Conservation (phyloP, 2,329 filamentous ascomycete genomes). For the Alternaria ventricosa region DNA sequence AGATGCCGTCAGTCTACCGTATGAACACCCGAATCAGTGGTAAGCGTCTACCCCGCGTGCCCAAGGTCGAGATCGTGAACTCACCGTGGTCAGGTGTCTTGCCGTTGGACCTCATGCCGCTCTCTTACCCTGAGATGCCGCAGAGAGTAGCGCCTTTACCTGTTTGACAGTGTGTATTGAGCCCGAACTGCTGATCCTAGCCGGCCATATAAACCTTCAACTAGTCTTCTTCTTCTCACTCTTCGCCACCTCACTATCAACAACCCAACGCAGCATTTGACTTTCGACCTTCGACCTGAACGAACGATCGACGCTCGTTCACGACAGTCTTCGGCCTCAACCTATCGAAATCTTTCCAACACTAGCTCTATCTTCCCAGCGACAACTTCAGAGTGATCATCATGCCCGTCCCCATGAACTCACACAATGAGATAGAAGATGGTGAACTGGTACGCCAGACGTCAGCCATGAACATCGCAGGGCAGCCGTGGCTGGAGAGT, state of each 20-base stretch:
- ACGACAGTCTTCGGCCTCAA: not conserved
- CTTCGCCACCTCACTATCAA: not conserved
- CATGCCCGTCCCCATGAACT: not conserved
- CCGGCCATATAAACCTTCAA: not conserved
- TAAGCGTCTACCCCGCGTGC: not conserved
- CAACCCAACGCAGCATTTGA: not conserved
- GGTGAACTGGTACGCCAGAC: slow-evolving; percentile 4
- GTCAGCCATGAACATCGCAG: not conserved
- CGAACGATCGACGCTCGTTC: not conserved
- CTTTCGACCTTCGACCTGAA: not conserved
- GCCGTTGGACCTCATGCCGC: not conserved
- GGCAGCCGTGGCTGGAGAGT: slow-evolving; percentile 6
- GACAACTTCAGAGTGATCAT: not conserved
- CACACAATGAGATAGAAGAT: not conserved
- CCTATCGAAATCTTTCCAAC: not conserved
- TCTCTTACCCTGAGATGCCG: not conserved
- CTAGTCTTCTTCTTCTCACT: not conserved
- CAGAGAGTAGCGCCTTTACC: not conserved
- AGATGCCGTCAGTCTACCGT: not conserved
- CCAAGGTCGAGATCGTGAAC: not conserved
- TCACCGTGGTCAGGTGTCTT: not conserved
- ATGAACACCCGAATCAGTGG: not conserved
- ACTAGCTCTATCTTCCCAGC: not conserved
- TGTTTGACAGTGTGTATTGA: not conserved
- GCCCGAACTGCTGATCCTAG: not conserved